phyloP scores from a whole-genome alignment of 1,139 yeast species.

The Lodderomyces parapsilosis region DNA sequence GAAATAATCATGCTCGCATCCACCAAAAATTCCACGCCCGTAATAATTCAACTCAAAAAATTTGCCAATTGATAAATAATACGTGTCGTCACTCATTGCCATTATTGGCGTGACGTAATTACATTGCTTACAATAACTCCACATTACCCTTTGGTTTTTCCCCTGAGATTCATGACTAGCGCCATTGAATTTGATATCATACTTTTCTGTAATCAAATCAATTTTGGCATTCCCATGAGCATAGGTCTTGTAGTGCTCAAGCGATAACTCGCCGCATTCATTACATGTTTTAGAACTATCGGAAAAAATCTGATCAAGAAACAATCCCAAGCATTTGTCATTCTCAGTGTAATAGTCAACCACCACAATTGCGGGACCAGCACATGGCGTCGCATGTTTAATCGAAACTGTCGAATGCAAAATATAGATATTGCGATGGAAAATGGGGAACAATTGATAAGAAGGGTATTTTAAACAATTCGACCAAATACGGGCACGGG shows the following conservation, averaged over 20 bases:
- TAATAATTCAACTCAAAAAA: constrained; percentile 84
- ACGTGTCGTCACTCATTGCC: constrained; percentile 86
- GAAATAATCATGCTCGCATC: constrained; percentile 77
- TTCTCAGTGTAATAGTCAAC: constrained; percentile 90
- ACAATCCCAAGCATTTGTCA: constrained; percentile 87
- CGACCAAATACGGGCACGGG: constrained; percentile 40
- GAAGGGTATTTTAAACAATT: constrained; percentile 38
- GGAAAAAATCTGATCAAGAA: constrained; percentile 76
- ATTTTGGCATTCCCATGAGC: constrained; percentile 87
- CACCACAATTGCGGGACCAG: constrained; percentile 80
- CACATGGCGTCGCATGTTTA: constrained; percentile 86
- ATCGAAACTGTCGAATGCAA: constrained; percentile 81
- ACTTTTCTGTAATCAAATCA: constrained; percentile 69
- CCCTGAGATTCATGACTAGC: constrained; percentile 40
- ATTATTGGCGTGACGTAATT: constrained; percentile 72
- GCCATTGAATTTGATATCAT: constrained; percentile 24
- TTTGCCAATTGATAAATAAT: constrained; percentile 91
- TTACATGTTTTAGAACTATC: constrained; percentile 67
- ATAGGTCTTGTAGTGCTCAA: constrained; percentile 82
- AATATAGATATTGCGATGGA: constrained; percentile 75
- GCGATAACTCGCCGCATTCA: constrained; percentile 73
- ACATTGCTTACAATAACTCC: constrained; percentile 91
- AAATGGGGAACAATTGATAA: constrained; percentile 46
- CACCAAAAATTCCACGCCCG: constrained; percentile 49
- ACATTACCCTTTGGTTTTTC: constrained; percentile 61